Evolutionary conservation across 2,329 filamentous ascomycete genomes (phyloP).

Genomic region (Ophiostoma piceae): DNA sequence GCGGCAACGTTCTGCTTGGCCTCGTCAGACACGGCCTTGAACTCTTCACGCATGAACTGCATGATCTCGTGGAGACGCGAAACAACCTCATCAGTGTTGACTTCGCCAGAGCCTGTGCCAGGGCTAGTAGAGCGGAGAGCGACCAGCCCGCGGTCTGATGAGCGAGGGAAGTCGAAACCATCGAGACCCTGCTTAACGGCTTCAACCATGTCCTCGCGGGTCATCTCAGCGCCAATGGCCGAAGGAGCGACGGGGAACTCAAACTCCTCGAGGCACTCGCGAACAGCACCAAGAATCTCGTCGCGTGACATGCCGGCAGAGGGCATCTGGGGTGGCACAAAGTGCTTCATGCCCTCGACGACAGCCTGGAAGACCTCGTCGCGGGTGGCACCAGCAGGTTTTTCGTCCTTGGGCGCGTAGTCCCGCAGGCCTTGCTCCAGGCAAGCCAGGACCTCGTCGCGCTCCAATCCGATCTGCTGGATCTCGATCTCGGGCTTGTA

Average conservation of each 20-base stretch:
- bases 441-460: conserved; percentile 83
- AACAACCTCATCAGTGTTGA: conserved; percentile 46
- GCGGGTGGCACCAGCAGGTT: conserved; percentile 59
- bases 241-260: conserved; percentile 64
- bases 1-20: conserved; percentile 74
- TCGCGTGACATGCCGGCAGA: conserved; percentile 64
- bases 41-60: conserved; percentile 54
- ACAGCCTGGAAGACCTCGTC: conserved; percentile 84
- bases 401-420: conserved; percentile 55
- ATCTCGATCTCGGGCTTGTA: conserved; percentile 92
- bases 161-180: conserved; percentile 43
- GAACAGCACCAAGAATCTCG: conserved; percentile 76
- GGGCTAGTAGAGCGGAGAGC: conserved; percentile 37
- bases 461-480: conserved; percentile 82
- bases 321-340: conserved; percentile 66
- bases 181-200: conserved; percentile 58
- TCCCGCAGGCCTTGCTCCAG: conserved; percentile 79
- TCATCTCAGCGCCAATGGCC: conserved; percentile 50
- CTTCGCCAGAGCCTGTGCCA: conserved; percentile 25
- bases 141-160: conserved; percentile 24
- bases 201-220: conserved; percentile 57
- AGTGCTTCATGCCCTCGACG: conserved; percentile 78
- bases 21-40: conserved; percentile 56
- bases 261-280: conserved; percentile 80
- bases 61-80: conserved; percentile 61